Base-by-base conservation (phyloP, 495 filamentous ascomycete genomes). In the Thermochaetoides thermophila region DNA sequence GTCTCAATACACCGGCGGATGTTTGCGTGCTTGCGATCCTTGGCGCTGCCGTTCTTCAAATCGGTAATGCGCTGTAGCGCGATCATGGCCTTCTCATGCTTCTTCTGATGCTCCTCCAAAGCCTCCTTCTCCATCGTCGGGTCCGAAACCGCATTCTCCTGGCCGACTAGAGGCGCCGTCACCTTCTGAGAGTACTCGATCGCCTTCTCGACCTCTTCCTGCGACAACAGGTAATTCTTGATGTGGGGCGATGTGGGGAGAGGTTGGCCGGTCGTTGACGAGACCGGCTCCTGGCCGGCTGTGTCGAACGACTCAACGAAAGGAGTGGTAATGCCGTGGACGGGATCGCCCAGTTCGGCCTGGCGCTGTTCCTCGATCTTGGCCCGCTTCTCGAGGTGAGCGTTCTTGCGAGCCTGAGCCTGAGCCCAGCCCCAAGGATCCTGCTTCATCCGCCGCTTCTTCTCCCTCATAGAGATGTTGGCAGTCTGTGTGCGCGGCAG, bases 291-390 rank as follows among this genome's bases (percentile, higher is more conserved):
- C 37, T 67, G 63, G 20, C 63, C 63, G 24, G 51, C 68, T 3
- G 68, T 68, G 49, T 83, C 76, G 52, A 97, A 74, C 27, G 81
- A 79, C 58, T 81, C 67, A 49, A 93, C 57, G 55, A 94, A 97
- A 22, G 83, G 68, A 9, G 91, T 95, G 5, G 67, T 49, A 24
- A 74, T 57, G 44, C 84, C 86, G 34, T 73, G 66, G 44, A 96
- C 68, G 0, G 86, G 82, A 56, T 91, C 73, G 17, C 84, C 84
- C 31, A 74, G 45, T 18, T 62, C 63, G 16, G 55, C 64, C 19
- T 71, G 60, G 35, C 81, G 72, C 42, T 75, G 56, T 31, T 66
- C 49, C 21, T 71, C 52, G 35, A 95, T 70, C 27, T 66, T 71
- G 37, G 68, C 64, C 43, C 75, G 82, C 11, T 81, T 74, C 43